phyloP scores from a whole-genome alignment of 2,329 filamentous ascomycete species.

The Didymella arachidicola region DNA sequence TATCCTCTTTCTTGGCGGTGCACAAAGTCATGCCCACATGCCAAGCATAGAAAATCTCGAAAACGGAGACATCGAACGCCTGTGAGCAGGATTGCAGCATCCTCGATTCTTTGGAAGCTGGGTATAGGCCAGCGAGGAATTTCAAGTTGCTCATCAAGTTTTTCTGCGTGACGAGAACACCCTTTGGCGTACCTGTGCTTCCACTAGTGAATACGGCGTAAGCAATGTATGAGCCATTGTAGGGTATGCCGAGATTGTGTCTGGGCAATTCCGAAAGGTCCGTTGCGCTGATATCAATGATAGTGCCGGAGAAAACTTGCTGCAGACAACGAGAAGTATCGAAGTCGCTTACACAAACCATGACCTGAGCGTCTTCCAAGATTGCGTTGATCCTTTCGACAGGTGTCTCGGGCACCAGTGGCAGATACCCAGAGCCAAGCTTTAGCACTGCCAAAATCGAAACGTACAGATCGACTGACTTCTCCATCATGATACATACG shows the following conservation, averaged over 20 bases:
- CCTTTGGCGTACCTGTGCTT: slow-evolving; percentile 81
- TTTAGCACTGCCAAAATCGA: slow-evolving; percentile 79
- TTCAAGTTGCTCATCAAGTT: slow-evolving; percentile 81
- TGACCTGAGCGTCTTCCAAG: slow-evolving; percentile 65
- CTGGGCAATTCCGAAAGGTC: slow-evolving; percentile 43
- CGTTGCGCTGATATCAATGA: slow-evolving; percentile 44
- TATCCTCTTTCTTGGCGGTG: slow-evolving; percentile 73
- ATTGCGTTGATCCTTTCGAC: slow-evolving; percentile 67
- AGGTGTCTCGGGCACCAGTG: slow-evolving; percentile 77
- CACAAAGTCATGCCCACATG: slow-evolving; percentile 79
- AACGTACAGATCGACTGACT: slow-evolving; percentile 75
- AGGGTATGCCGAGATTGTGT: slow-evolving; percentile 49
- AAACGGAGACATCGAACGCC: slow-evolving; percentile 86
- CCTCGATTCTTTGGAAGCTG: slow-evolving; percentile 61
- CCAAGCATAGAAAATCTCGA: slow-evolving; percentile 90
- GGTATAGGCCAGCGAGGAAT: slow-evolving; percentile 71
- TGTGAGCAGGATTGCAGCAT: slow-evolving; percentile 84
- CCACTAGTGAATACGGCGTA: slow-evolving; percentile 87
- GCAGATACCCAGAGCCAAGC: slow-evolving; percentile 79
- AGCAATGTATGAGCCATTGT: slow-evolving; percentile 63
- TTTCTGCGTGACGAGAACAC: slow-evolving; percentile 76
- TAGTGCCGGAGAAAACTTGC: slow-evolving; percentile 6
- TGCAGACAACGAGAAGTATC: slow-evolving; percentile 19
- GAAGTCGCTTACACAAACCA: slow-evolving; percentile 55
- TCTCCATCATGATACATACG: slow-evolving; percentile 79